These are phyloP conservation scores for Geotrichum reessii DNA, from an alignment of 1,139 yeast species.

Conservation along the genomic window DNA sequence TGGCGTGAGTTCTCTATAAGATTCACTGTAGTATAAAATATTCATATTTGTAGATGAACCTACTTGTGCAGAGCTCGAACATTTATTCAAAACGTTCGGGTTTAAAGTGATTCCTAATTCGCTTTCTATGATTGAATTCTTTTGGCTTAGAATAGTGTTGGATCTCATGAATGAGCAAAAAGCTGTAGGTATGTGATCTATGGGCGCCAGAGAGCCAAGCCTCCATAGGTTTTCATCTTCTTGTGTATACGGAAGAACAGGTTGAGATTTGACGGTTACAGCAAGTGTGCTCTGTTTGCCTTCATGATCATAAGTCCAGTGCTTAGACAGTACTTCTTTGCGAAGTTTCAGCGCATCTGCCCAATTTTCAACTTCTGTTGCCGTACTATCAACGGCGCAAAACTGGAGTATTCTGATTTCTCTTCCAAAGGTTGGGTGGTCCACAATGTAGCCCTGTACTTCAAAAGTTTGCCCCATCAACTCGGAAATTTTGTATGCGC, in stretches of 20 bases:
- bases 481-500: slow-evolving; percentile 1
- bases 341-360: slow-evolving; percentile 21
- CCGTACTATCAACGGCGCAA: background rate
- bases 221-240: slow-evolving; percentile 9
- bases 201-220: slow-evolving; percentile 10
- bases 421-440: slow-evolving; percentile 16
- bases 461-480: slow-evolving; percentile 17
- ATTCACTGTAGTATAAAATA: background rate
- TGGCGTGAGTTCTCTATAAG: slow-evolving; percentile 2
- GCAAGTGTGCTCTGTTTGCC: background rate
- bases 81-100: background rate
- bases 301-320: slow-evolving; percentile 19
- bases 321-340: slow-evolving; percentile 20
- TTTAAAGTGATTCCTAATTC: background rate
- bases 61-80: background rate
- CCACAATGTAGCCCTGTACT: slow-evolving; percentile 21
- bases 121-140: background rate
- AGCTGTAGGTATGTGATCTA: background rate
- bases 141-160: background rate
- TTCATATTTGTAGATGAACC: background rate
- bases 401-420: slow-evolving; percentile 19
- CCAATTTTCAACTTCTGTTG: slow-evolving; percentile 18
- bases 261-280: background rate
- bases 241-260: background rate
- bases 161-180: slow-evolving; percentile 6